Evolutionary conservation across 23 red algal species (phyloP).

Genomic region (Gracilaria gracilis): DNA sequence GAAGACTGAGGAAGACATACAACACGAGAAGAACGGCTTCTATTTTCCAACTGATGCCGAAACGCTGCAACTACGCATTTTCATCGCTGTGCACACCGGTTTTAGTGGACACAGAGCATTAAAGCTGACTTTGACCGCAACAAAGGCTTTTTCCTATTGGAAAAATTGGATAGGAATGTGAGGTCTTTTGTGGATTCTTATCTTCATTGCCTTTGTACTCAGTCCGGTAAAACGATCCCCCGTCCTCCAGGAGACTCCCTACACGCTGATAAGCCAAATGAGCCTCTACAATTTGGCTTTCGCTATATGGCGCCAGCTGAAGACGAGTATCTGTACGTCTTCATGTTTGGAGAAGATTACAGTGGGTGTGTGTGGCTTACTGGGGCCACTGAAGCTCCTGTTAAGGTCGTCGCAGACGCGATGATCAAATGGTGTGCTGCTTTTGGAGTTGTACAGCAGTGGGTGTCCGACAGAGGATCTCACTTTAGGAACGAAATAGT

Average conservation of each 20-base stretch:
- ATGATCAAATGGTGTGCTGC: not conserved
- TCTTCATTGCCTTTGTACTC: too few species aligned
- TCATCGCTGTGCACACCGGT: not conserved
- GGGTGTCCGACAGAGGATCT: conserved; percentile 34
- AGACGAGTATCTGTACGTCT: conserved; percentile 18
- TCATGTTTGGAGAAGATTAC: conserved; percentile 31
- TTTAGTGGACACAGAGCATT: too few species aligned
- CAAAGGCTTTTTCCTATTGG: too few species aligned
- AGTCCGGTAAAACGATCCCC: too few species aligned
- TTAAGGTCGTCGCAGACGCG: not conserved
- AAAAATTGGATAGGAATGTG: too few species aligned
- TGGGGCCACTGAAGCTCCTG: not conserved
- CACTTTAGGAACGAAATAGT: conserved; percentile 42
- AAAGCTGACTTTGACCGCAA: too few species aligned
- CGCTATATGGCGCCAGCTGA: not conserved
- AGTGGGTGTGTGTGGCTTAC: conserved; percentile 32
- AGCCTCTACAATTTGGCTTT: too few species aligned
- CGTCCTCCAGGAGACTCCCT: not conserved
- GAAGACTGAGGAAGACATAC: too few species aligned
- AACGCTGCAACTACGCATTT: not conserved
- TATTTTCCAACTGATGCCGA: not conserved
- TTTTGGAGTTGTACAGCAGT: conserved; percentile 26
- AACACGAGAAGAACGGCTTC: not conserved
- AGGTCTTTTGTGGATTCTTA: too few species aligned
- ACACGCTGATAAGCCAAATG: too few species aligned